Evolutionary conservation across 2,329 filamentous ascomycete genomes (phyloP).

Genomic region (Colletotrichum plurivorum): DNA sequence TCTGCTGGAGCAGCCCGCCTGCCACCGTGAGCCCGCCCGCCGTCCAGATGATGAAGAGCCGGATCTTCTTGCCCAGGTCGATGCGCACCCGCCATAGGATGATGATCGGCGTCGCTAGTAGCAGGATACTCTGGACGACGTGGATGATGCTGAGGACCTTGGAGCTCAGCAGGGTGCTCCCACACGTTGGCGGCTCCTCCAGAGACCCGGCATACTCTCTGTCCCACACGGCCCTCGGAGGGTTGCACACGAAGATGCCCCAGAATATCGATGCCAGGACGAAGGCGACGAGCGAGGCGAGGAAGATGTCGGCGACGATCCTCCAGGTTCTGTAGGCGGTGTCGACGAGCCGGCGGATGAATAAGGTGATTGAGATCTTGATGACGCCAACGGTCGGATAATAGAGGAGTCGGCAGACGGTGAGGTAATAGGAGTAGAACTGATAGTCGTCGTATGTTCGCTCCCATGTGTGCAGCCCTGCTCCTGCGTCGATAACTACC

Average conservation of each 20-base stretch:
- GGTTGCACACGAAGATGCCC: conserved; percentile 45
- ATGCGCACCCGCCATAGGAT: conserved; percentile 51
- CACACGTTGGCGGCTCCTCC: conserved; percentile 9
- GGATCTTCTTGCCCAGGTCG: conserved; percentile 44
- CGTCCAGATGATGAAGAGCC: conserved; percentile 48
- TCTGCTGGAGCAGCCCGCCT: conserved; percentile 46
- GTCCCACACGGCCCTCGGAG: conserved; percentile 39
- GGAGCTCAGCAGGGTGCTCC: conserved; percentile 37
- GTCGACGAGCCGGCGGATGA: conserved; percentile 37
- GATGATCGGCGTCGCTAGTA: conserved; percentile 48
- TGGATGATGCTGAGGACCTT: conserved; percentile 48
- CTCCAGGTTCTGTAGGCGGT: conserved; percentile 44
- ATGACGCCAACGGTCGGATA: conserved; percentile 38
- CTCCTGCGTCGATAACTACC: conserved; percentile 36
- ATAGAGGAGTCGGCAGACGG: conserved; percentile 31
- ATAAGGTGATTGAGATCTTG: conserved; percentile 40
- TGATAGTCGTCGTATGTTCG: conserved; percentile 38
- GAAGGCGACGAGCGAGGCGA: conserved; percentile 45
- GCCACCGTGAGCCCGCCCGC: conserved; percentile 47
- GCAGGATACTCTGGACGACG: conserved; percentile 48
- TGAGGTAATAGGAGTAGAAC: conserved; percentile 34
- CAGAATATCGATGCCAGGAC: conserved; percentile 46
- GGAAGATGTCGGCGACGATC: conserved; percentile 47
- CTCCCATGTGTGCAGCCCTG: conserved; percentile 37
- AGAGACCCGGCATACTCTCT: conserved; percentile 33